A percentile compares a stretch with the other conserved stretches of the same genome.
These are phyloP conservation scores for Aspergillus cavernicola DNA, from an alignment of 495 filamentous ascomycete species.

Conservation along the genomic window DNA sequence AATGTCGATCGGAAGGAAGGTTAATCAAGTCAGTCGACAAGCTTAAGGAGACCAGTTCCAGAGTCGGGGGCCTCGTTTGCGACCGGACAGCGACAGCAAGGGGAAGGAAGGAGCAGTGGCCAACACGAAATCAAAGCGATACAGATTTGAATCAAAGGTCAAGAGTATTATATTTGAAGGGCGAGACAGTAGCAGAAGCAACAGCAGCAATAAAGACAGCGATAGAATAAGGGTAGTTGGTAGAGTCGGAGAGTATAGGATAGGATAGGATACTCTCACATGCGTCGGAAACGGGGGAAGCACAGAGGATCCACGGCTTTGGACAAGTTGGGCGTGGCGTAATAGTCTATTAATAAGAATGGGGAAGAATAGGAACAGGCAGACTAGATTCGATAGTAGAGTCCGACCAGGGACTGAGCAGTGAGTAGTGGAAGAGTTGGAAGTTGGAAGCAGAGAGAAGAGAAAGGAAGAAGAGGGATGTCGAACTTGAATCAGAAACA, in stretches of 20 bases:
- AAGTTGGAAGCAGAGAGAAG: slow-evolving; percentile 4
- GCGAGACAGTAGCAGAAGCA: not conserved
- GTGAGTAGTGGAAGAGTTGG: not conserved
- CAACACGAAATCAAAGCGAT: no score
- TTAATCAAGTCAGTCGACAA: slow-evolving; percentile 5
- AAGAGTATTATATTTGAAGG: slow-evolving; percentile 2
- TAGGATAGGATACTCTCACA: no score
- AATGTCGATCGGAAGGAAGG: slow-evolving; percentile 17
- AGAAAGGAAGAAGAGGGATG: slow-evolving; percentile 1
- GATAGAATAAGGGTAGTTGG: not conserved
- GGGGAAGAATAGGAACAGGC: slow-evolving; percentile 12
- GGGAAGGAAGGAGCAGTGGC: slow-evolving; percentile 12
- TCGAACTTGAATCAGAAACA: not conserved
- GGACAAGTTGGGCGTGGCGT: no score
- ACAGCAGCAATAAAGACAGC: not conserved
- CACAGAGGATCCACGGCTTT: no score
- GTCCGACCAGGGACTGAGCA: slow-evolving; percentile 12
- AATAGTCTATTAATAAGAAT: no score
- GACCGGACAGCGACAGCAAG: slow-evolving; percentile 17
- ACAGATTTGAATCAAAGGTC: no score
- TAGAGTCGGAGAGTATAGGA: slow-evolving; percentile 13
- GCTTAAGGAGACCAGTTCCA: no score
- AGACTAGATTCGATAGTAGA: slow-evolving; percentile 3
- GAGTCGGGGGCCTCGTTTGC: slow-evolving; percentile 18
- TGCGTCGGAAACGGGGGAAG: no score